Conservation (phyloP, 2,329 filamentous ascomycete species). For the Tolypocladium ophioglossoides region DNA sequence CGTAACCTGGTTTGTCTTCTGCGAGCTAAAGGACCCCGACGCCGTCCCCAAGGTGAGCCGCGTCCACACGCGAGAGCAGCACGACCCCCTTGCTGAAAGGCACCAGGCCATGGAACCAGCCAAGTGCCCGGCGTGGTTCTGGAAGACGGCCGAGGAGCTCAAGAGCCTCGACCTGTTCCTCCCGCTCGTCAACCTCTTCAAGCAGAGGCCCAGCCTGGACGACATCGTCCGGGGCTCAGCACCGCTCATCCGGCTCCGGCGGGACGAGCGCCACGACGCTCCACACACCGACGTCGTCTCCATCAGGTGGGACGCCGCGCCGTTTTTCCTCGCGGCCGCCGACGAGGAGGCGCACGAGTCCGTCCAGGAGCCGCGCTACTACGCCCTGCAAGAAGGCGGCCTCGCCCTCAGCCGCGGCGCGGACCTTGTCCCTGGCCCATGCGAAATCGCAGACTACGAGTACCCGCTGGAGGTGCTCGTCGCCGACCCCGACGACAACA, state of each 20-base stretch:
- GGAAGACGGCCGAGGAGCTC: constrained; percentile 35
- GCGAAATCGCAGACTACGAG: not conserved
- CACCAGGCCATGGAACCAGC: constrained; percentile 28
- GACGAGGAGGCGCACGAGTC: not conserved
- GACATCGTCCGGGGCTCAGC: constrained; percentile 4
- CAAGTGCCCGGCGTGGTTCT: constrained; percentile 41
- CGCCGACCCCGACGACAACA: not conserved
- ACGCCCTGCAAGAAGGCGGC: not conserved
- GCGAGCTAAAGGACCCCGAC: constrained; percentile 32
- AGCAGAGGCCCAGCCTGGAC: constrained; percentile 11
- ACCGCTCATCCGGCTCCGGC: not conserved
- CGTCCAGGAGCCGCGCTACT: not conserved
- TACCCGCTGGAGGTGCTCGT: not conserved
- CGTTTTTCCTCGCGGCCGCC: not conserved
- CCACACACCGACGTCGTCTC: not conserved
- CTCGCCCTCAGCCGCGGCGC: not conserved
- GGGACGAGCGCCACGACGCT: not conserved
- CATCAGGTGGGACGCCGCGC: not conserved
- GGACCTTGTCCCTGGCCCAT: not conserved
- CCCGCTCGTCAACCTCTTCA: constrained; percentile 20
- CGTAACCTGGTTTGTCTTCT: constrained; percentile 59
- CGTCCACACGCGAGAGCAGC: too few species aligned
- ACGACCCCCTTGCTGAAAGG: not conserved
- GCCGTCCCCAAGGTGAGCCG: constrained; percentile 42
- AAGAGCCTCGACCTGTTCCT: constrained; percentile 21